phyloP scores from a whole-genome alignment of 176 grass and related monocot genomes.

The Avena eriantha region DNA sequence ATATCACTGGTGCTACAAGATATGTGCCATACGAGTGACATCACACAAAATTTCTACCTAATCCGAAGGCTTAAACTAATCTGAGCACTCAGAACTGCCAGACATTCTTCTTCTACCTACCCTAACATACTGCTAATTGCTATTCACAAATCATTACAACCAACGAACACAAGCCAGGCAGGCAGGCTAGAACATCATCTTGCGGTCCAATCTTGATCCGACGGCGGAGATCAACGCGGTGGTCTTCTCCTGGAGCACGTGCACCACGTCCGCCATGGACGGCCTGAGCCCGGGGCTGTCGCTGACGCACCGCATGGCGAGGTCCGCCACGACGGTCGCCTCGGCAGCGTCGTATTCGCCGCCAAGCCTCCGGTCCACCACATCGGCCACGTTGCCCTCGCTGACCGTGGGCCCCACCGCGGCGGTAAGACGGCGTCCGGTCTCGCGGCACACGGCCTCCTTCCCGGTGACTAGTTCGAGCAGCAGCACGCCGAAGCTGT shows the following conservation, averaged over 20 bases:
- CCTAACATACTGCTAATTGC: slow-evolving; percentile 19
- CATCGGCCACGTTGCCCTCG: slow-evolving; percentile 30
- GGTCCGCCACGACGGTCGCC: slow-evolving; percentile 46
- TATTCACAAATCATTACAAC: slow-evolving; percentile 46
- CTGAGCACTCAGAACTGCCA: background rate
- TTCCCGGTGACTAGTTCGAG: slow-evolving; percentile 74
- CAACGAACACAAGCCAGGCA: background rate
- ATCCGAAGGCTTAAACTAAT: slow-evolving; percentile 26
- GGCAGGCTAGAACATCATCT: slow-evolving; percentile 24
- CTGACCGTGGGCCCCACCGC: slow-evolving; percentile 37
- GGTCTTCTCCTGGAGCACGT: slow-evolving; percentile 57
- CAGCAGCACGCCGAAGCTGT: slow-evolving; percentile 96
- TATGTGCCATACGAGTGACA: slow-evolving; percentile 23
- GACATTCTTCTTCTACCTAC: slow-evolving; percentile 30
- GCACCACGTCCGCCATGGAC: slow-evolving; percentile 77
- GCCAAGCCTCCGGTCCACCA: slow-evolving; percentile 50
- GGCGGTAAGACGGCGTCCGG: slow-evolving; percentile 57
- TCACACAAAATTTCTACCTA: slow-evolving; percentile 49
- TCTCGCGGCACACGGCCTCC: slow-evolving; percentile 69
- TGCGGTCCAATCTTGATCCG: slow-evolving; percentile 44
- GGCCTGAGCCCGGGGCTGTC: slow-evolving; percentile 68
- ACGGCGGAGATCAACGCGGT: slow-evolving; percentile 25
- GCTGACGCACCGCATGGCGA: slow-evolving; percentile 61
- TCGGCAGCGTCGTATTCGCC: slow-evolving; percentile 42
- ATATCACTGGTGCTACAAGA: slow-evolving; percentile 25